Evolutionary conservation across 83 land plant species (phyloP), one percentile per base, ranked within the genome.

Genomic region (Picea abies): DNA sequence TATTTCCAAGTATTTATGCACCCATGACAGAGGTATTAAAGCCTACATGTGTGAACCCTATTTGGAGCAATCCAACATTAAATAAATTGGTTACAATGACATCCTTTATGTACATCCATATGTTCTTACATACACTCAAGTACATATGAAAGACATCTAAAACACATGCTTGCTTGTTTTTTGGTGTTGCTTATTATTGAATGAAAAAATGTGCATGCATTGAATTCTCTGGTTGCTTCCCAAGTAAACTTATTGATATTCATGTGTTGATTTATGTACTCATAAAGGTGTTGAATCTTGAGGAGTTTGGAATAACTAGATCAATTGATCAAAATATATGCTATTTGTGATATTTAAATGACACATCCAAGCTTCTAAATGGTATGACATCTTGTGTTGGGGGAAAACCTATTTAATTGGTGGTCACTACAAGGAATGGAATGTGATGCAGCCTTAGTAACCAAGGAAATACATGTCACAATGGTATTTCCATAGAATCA

Each of bases 361-460:
- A 97, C 87, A 97, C 98, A 41, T 86, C 86, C 6, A 90, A 89
- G 78, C 89, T 96, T 80, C 95, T 96, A 14, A 83, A 90, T 63
- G 88, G 85, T 15, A 97, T 96, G 96, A 80, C 87, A 81, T 85
- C 91, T 10, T 91, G 91, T 70, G 68, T 81, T 66, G 98, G 96
- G 35, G 96, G 93, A 64, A 89, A 90, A 85, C 98, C 98, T 76
- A 93, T 96, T 83, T 97, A 49, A 96, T 97, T 81, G 99, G 99
- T 70, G 99, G 99, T 81, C 98, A 98, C n/a, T 97, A 97, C 86
- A 97, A 79, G 99, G 99, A 83, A 97, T 97, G 99, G 98, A 97
- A 79, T 92, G 97, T 88, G 98, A 98, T 72, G 99, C 99, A 44
- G 96, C 99, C 71, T 84, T 97, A 79, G 93, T 89, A 83, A 90